Evolutionary conservation across 345 rosid genomes (phyloP).

Genomic region (Citrus maxima): DNA sequence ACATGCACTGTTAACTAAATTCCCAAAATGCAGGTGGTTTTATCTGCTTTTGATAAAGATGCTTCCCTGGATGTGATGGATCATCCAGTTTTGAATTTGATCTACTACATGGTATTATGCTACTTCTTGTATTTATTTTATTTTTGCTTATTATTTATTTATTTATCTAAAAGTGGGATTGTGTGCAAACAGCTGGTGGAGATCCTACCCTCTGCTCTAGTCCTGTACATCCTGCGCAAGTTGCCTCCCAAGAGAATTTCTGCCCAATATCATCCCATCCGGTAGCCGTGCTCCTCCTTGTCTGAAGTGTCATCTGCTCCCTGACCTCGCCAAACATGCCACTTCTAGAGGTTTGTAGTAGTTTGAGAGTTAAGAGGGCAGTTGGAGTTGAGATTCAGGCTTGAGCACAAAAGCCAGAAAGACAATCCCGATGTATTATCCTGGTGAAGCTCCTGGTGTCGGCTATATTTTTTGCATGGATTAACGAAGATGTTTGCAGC

Average conservation of each 20-base stretch:
- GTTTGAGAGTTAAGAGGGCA: slow-evolving; percentile 7
- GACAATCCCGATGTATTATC: slow-evolving; percentile 14
- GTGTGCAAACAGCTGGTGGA: slow-evolving; percentile 69
- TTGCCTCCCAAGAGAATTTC: slow-evolving; percentile 93
- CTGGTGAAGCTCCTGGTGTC: slow-evolving; percentile 26
- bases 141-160: background rate
- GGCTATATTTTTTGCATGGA: slow-evolving; percentile 25
- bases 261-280: slow-evolving; percentile 90
- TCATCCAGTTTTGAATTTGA: slow-evolving; percentile 89
- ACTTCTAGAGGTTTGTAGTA: slow-evolving; percentile 4
- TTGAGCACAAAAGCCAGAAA: slow-evolving; percentile 20
- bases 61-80: slow-evolving; percentile 84
- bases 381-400: slow-evolving; percentile 11
- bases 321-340: background rate
- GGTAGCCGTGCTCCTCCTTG: slow-evolving; percentile 27
- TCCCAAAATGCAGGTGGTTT: slow-evolving; percentile 53
- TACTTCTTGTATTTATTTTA: background rate
- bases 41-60: slow-evolving; percentile 74
- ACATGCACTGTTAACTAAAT: background rate
- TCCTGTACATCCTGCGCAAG: slow-evolving; percentile 86
- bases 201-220: slow-evolving; percentile 94
- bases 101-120: slow-evolving; percentile 77
- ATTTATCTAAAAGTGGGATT: background rate
- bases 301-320: slow-evolving; percentile 12
- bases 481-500: slow-evolving; percentile 16